Evolutionary conservation across 345 rosid species (phyloP).

Genomic region (Microcos paniculata): DNA sequence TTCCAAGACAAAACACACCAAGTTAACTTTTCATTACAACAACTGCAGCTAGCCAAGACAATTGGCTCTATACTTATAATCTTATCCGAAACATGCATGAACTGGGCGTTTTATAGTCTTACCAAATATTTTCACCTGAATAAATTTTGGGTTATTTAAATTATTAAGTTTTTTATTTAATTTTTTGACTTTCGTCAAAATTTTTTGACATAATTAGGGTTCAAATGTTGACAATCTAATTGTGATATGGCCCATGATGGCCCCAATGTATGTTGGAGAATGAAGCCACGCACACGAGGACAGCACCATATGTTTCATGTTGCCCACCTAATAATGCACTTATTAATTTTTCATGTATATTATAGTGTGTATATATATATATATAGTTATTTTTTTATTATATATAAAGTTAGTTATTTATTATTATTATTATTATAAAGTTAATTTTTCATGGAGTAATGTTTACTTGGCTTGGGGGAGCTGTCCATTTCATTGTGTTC

Average conservation of each 20-base stretch:
- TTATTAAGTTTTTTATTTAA: not conserved
- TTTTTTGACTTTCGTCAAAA: not conserved
- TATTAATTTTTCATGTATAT: not conserved
- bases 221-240: not conserved
- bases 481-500: conserved; percentile 10
- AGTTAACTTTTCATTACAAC: not conserved
- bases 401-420: too few species aligned
- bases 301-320: conserved; percentile 33
- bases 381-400: not conserved
- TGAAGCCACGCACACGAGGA: conserved; percentile 69
- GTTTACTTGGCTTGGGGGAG: not conserved
- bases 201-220: not conserved
- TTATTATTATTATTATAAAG: not conserved
- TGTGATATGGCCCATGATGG: not conserved
- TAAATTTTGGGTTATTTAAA: not conserved
- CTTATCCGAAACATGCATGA: conserved; percentile 13
- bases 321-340: not conserved
- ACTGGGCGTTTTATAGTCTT: not conserved
- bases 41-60: not conserved
- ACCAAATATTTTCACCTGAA: not conserved
- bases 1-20: not conserved
- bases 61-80: not conserved
- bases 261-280: conserved; percentile 30
- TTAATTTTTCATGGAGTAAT: too few species aligned
- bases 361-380: not conserved